Evolutionary conservation across 2,329 filamentous ascomycete genomes (phyloP).

Genomic region (Colletotrichum neosansevieriae): DNA sequence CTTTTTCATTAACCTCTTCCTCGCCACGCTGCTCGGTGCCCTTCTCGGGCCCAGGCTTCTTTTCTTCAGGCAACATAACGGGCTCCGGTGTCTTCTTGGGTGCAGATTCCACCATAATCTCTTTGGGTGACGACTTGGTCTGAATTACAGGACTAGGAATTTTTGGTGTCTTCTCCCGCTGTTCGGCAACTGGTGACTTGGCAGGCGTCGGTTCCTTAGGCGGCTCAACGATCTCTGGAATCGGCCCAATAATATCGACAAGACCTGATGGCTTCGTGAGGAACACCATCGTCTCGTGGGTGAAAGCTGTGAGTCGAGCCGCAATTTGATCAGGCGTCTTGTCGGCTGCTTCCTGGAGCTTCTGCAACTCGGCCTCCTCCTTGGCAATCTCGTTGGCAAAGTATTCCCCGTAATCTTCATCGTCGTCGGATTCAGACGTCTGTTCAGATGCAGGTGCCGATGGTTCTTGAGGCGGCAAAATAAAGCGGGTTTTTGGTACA

Average conservation of each 20-base stretch:
- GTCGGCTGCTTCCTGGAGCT: slow-evolving; percentile 55
- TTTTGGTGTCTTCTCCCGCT: slow-evolving; percentile 25
- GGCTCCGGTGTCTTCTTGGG: not conserved
- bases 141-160: slow-evolving; percentile 21
- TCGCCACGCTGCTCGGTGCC: not conserved
- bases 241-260: slow-evolving; percentile 55
- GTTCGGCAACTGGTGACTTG: slow-evolving; percentile 26
- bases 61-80: not conserved
- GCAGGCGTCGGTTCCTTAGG: slow-evolving; percentile 36
- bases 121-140: slow-evolving; percentile 19
- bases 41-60: not conserved
- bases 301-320: slow-evolving; percentile 59
- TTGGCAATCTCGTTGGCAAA: slow-evolving; percentile 66
- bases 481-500: slow-evolving; percentile 51
- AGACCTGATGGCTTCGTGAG: slow-evolving; percentile 59
- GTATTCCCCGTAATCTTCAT: slow-evolving; percentile 69
- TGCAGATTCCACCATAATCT: not conserved
- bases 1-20: not conserved
- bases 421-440: slow-evolving; percentile 66
- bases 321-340: slow-evolving; percentile 57
- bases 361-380: slow-evolving; percentile 61
- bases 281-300: slow-evolving; percentile 63
- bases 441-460: slow-evolving; percentile 50
- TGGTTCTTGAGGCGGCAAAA: slow-evolving; percentile 54
- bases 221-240: slow-evolving; percentile 48